phyloP scores from a whole-genome alignment of 768 basidiomycete species.

The Lactarius trivialis region DNA sequence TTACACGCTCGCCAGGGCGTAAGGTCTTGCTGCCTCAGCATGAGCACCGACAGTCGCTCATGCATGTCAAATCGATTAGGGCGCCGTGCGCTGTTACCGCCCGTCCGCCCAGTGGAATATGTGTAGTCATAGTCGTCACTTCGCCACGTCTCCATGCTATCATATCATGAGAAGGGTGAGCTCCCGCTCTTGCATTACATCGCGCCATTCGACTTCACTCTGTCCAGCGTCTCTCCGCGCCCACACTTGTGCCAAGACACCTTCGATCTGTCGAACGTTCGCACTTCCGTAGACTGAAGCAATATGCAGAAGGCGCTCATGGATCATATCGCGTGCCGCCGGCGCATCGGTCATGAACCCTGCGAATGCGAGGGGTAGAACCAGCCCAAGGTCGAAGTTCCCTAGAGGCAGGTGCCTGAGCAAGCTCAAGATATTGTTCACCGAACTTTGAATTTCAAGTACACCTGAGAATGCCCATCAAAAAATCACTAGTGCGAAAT shows the following conservation, averaged over 20 bases:
- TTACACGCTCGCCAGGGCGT: too few species aligned
- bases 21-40: too few species aligned
- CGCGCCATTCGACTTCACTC: constrained; percentile 21
- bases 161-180: constrained; percentile 23
- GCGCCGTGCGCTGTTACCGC: neutral
- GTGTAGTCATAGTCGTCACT: constrained; percentile 5
- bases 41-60: constrained; percentile 11
- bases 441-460: constrained; percentile 19
- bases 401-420: constrained; percentile 18
- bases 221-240: constrained; percentile 17
- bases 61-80: constrained; percentile 16
- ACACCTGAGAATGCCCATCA: constrained; percentile 21
- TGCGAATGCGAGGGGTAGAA: constrained; percentile 19
- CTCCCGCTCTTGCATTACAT: constrained; percentile 23
- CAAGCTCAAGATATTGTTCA: constrained; percentile 19
- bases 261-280: constrained; percentile 19
- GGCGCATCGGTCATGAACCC: constrained; percentile 18
- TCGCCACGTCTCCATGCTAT: neutral
- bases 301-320: constrained; percentile 17
- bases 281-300: constrained; percentile 9
- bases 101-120: constrained; percentile 7
- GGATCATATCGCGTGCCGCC: constrained; percentile 14
- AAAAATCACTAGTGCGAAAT: neutral
- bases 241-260: constrained; percentile 21
- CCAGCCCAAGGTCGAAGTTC: constrained; percentile 18